Base-by-base conservation (phyloP, 2,329 filamentous ascomycete genomes). In the Exophiala bonariae region DNA sequence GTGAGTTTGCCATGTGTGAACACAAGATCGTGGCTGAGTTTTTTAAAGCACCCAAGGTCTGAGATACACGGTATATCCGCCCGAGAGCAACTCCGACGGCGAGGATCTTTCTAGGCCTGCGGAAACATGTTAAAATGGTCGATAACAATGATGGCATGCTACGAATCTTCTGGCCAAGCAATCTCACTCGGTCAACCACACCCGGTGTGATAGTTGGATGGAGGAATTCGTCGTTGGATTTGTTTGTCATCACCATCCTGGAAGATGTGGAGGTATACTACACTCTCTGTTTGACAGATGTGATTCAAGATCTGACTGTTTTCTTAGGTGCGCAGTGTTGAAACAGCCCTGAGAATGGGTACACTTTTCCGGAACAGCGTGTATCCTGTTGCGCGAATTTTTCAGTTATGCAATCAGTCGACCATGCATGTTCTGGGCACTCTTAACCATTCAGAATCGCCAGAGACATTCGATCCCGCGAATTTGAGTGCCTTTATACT, bases 101-200 rank as follows among this genome's bases (percentile, higher is more conserved):
- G 93, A 69, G 93, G 93, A 59, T 99, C 93, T 50, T 97, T 99
- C 71, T 97, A 81, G 79, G 54, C 59, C 59, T 59, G 63, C 41
- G 61, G 70, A 74, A 55, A 56, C 61, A 78, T 81, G 78, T 71
- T 75, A 82, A 76, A 67, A 84, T 84, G 81, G 75, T 81, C 68
- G 73, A 75, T 71, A 74, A 73, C 61, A 79, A 93, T 50, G 52
- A 59, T 88, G 91, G 88, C 64, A 78, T 97, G 76, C 89, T 97
- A 85, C 89, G 93, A 76, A 85, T 99, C 74, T 97, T 99, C 75
- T 99, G 93, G 93, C 95, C 93, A 62, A 87, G 87, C 63, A 91
- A 95, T 72, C 83, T 89, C 63, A 78, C 81, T 44, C 79, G 77
- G 67, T 87, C 85, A 45, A 80, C 82, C 58, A 77, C 81, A 47